These are phyloP conservation scores for Golubevia pallescens DNA, from an alignment of 1,284 basidiomycete species.

Conservation along the genomic window DNA sequence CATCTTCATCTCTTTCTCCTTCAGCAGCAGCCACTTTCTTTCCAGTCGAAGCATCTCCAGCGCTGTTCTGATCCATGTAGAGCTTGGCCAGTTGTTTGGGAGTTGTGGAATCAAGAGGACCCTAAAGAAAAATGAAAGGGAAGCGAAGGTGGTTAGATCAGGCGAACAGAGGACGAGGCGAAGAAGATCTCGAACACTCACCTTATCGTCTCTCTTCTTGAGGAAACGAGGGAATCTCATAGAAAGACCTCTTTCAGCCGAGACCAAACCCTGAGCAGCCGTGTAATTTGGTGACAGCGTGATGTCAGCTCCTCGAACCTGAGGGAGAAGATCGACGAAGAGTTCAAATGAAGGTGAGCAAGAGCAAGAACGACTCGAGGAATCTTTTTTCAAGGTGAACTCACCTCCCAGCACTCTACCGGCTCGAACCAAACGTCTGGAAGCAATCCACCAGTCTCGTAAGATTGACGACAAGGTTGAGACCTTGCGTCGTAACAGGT, in stretches of 20 bases:
- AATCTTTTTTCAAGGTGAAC: no score
- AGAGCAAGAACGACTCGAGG: conserved; percentile 1
- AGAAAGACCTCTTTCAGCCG: conserved; percentile 71
- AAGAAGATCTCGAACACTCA: neutral
- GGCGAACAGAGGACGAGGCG: no score
- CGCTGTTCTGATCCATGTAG: conserved; percentile 42
- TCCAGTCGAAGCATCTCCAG: conserved; percentile 7
- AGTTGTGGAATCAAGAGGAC: conserved; percentile 34
- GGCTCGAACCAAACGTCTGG: conserved; percentile 87
- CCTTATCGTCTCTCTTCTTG: conserved; percentile 25
- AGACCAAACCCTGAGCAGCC: conserved; percentile 77
- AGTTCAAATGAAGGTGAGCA: neutral
- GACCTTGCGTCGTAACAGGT: conserved; percentile 21
- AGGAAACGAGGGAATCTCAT: conserved; percentile 66
- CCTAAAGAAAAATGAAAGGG: conserved; percentile 7
- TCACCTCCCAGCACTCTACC: conserved; percentile 70
- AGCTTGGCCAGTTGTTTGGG: conserved; percentile 41
- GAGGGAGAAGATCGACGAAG: neutral
- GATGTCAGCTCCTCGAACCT: conserved; percentile 81
- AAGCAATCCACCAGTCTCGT: conserved; percentile 69
- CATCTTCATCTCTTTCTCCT: conserved; percentile 6
- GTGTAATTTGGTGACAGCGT: conserved; percentile 87
- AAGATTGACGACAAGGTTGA: conserved; percentile 5
- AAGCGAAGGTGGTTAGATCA: no score
- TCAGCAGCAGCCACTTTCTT: conserved; percentile 5